These are phyloP conservation scores for Hippophae gyantsensis DNA, from an alignment of 306 rosid species.

Conservation along the genomic window DNA sequence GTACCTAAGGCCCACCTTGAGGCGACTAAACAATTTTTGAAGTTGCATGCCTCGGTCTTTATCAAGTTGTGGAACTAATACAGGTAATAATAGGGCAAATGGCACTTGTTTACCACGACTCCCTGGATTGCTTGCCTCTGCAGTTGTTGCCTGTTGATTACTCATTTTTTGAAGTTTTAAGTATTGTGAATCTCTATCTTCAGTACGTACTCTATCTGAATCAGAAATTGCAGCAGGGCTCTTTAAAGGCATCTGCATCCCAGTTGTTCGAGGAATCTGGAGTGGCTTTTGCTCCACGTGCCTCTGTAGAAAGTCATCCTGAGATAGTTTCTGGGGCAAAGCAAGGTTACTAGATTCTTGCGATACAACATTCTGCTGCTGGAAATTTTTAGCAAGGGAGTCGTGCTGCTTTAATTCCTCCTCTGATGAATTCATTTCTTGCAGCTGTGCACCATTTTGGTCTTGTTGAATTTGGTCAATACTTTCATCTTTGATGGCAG, in stretches of 20 bases:
- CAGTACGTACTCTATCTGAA: constrained; percentile 36
- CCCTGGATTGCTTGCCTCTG: constrained; percentile 49
- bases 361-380: constrained; percentile 33
- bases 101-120: constrained; percentile 65
- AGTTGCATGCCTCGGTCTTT: constrained; percentile 81
- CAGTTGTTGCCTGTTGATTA: constrained; percentile 73
- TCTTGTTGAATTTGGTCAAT: constrained; percentile 47
- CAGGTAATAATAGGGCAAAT: constrained; percentile 67
- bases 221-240: constrained; percentile 31
- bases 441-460: constrained; percentile 35
- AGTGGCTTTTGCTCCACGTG: constrained; percentile 32
- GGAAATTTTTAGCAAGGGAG: constrained; percentile 31
- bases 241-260: constrained; percentile 40
- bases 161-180: constrained; percentile 84
- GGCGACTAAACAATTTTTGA: constrained; percentile 53
- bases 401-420: constrained; percentile 45
- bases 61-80: constrained; percentile 71
- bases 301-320: constrained; percentile 39
- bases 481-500: constrained; percentile 31
- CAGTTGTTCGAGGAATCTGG: constrained; percentile 48
- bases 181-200: constrained; percentile 61
- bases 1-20: constrained; percentile 44
- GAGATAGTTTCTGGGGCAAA: constrained; percentile 44
- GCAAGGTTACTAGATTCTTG: constrained; percentile 32
- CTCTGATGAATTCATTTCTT: constrained; percentile 46